Evolutionary conservation across 176 grass and related monocot species (phyloP).

Genomic region (Luzula sylvatica): DNA sequence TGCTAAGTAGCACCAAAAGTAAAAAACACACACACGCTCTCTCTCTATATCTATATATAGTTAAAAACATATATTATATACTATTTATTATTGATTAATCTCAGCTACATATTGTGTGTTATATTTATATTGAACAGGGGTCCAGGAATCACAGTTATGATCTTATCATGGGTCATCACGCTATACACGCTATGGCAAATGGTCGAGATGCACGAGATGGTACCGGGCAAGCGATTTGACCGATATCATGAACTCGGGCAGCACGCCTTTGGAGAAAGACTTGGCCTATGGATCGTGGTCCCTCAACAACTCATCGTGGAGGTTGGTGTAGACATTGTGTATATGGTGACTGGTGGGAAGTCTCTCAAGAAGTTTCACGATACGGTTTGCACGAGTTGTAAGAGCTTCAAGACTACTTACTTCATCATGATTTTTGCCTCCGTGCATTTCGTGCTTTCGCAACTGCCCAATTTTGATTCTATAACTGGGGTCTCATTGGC

Average conservation of each 20-base stretch:
- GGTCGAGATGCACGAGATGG: constrained; percentile 86
- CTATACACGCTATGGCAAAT: constrained; percentile 82
- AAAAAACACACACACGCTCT: no score
- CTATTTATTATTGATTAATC: no score
- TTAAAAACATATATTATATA: no score
- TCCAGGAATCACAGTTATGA: constrained; percentile 33
- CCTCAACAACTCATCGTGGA: constrained; percentile 80
- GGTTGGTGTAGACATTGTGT: constrained; percentile 52
- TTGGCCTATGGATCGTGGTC: constrained; percentile 63
- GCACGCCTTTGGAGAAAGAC: constrained; percentile 56
- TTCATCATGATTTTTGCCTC: constrained; percentile 78
- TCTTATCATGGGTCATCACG: constrained; percentile 60
- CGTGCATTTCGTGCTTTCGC: constrained; percentile 62
- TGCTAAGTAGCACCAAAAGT: no score
- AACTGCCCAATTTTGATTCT: constrained; percentile 53
- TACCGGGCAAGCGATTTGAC: constrained; percentile 78
- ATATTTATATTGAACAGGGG: constrained; percentile 33
- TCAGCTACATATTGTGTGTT: no score
- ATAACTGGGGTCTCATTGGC: constrained; percentile 54
- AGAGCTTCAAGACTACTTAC: constrained; percentile 36
- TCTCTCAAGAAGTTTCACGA: constrained; percentile 52
- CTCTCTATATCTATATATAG: no score
- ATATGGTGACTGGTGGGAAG: constrained; percentile 73
- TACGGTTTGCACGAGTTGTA: constrained; percentile 29
- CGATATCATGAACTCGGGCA: constrained; percentile 72